These are phyloP conservation scores for Colletotrichum sp. DNA, from an alignment of 2,329 filamentous ascomycete genomes.

Conservation along the genomic window DNA sequence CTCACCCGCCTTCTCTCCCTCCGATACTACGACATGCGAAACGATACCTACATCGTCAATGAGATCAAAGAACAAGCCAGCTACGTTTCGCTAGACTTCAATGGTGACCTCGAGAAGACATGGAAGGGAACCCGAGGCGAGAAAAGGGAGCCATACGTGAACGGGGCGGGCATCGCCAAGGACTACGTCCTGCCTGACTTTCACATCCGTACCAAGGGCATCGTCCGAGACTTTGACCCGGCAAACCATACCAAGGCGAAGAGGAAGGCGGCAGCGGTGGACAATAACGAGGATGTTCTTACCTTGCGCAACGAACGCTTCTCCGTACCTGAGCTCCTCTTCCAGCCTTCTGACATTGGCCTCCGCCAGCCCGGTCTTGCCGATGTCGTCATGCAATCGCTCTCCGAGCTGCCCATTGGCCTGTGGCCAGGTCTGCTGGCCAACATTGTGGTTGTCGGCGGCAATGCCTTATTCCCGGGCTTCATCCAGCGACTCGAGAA, in stretches of 20 bases:
- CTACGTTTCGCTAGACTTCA: constrained; percentile 82
- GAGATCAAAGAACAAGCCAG: constrained; percentile 93
- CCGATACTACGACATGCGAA: constrained; percentile 93
- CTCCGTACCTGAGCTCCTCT: constrained; percentile 85
- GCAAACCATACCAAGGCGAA: constrained; percentile 58
- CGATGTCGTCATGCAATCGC: constrained; percentile 80
- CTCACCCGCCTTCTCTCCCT: constrained; percentile 88
- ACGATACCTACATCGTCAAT: constrained; percentile 92
- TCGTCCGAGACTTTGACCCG: constrained; percentile 79
- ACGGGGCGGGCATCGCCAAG: constrained; percentile 70
- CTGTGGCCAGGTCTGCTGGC: constrained; percentile 84
- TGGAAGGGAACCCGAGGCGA: constrained; percentile 79
- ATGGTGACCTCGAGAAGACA: constrained; percentile 75
- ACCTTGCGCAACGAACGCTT: constrained; percentile 94
- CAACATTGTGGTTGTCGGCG: constrained; percentile 89
- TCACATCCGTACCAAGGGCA: constrained; percentile 64
- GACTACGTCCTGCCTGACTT: constrained; percentile 94
- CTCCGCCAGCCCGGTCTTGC: constrained; percentile 83
- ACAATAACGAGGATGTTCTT: constrained; percentile 75
- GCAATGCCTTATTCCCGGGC: constrained; percentile 79
- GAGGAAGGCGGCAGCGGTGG: constrained; percentile 44
- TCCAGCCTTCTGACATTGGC: constrained; percentile 84
- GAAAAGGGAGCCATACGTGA: constrained; percentile 52
- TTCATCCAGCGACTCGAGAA: constrained; percentile 80
- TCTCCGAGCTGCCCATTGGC: constrained; percentile 77